These are phyloP conservation scores for Linanthus parryae DNA, from an alignment of 148 eudicot species.

Conservation along the genomic window DNA sequence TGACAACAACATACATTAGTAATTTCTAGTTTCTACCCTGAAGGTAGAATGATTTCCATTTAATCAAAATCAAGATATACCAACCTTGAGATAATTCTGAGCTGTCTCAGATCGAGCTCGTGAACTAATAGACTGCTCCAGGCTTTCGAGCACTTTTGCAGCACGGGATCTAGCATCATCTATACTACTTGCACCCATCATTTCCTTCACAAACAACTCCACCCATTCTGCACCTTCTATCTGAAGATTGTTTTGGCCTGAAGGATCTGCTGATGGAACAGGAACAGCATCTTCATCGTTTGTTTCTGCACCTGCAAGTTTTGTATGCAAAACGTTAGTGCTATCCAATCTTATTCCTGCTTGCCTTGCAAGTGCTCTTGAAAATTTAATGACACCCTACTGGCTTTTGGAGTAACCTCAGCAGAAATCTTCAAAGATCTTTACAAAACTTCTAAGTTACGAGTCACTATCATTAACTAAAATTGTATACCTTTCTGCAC, in stretches of 20 bases:
- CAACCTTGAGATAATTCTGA: conserved; percentile 48
- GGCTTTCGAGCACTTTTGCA: conserved; percentile 44
- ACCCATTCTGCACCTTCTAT: conserved; percentile 72
- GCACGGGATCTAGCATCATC: conserved; percentile 77
- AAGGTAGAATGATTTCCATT: neutral
- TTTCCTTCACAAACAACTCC: conserved; percentile 66
- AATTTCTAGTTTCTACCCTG: too few relatives aligned
- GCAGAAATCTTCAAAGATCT: too few relatives aligned
- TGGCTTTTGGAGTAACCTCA: too few relatives aligned
- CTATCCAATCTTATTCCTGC: too few relatives aligned
- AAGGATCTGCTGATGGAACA: conserved; percentile 21
- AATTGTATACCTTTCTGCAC: conserved; percentile 38
- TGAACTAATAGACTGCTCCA: conserved; percentile 55
- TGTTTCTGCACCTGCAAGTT: conserved; percentile 24
- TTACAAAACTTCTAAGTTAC: too few relatives aligned
- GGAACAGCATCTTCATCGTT: conserved; percentile 27
- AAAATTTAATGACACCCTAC: too few relatives aligned
- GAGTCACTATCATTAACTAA: too few relatives aligned
- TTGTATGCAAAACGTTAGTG: conserved; percentile 1
- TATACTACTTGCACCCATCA: conserved; percentile 58
- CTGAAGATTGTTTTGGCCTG: conserved; percentile 28
- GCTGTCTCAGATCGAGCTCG: conserved; percentile 38
- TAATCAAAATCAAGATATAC: neutral
- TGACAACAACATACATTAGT: too few relatives aligned
- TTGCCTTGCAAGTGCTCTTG: too few relatives aligned